Evolutionary conservation across 78 protist genomes (phyloP).

Genomic region (Protostelium mycophagum): DNA sequence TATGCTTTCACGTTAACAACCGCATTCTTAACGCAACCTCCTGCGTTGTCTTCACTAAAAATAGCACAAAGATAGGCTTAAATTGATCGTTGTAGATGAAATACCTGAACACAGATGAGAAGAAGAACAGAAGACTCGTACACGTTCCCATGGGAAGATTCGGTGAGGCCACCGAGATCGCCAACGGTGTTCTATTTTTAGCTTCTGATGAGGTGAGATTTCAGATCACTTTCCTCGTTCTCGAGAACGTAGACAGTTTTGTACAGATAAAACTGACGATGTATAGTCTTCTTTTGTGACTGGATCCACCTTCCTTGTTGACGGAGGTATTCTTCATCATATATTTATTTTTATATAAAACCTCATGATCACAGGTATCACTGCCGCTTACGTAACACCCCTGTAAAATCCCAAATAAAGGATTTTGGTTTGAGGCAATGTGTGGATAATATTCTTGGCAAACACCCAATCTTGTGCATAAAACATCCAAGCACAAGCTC

Average conservation of each 20-base stretch:
- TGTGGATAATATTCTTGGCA: too few relatives aligned
- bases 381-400: constrained; percentile 78
- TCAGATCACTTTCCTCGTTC: background rate
- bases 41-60: too few relatives aligned
- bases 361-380: constrained; percentile 4
- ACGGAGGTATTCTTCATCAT: constrained; percentile 55
- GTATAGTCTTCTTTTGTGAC: constrained; percentile 60
- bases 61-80: too few relatives aligned
- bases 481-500: too few relatives aligned
- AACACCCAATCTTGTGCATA: too few relatives aligned
- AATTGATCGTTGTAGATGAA: too few relatives aligned
- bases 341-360: too few relatives aligned
- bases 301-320: constrained; percentile 63
- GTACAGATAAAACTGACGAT: background rate
- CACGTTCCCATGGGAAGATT: constrained; percentile 84
- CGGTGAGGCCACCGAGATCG: constrained; percentile 74
- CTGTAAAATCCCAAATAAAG: too few relatives aligned
- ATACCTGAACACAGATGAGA: constrained; percentile 70
- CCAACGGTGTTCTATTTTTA: constrained; percentile 71
- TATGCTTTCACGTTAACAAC: background rate
- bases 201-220: constrained; percentile 62
- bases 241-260: background rate
- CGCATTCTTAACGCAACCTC: too few relatives aligned
- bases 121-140: constrained; percentile 74
- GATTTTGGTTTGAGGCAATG: too few relatives aligned